Conservation (phyloP, 2,329 filamentous ascomycete species). For the Exophiala oligosperma region DNA sequence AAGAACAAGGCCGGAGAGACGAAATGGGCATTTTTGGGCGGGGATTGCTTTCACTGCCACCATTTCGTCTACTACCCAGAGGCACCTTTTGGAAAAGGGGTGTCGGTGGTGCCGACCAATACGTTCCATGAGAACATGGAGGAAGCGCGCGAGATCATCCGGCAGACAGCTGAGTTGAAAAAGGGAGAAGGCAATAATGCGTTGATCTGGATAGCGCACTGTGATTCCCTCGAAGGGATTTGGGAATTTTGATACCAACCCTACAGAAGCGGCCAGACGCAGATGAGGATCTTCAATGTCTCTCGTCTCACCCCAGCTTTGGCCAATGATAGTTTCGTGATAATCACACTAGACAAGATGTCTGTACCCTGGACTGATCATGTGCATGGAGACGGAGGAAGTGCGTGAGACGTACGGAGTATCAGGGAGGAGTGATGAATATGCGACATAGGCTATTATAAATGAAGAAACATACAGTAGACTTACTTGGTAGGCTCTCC, state of each 20-base stretch:
- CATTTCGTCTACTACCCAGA: constrained; percentile 1
- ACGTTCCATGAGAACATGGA: constrained; percentile 4
- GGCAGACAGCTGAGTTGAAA: constrained; percentile 1
- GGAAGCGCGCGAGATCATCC: constrained; percentile 3
- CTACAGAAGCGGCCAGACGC: no score
- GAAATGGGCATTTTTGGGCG: constrained; percentile 1
- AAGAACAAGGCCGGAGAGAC: neutral
- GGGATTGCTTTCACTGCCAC: constrained; percentile 1
- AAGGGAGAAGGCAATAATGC: neutral
- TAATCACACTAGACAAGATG: no score
- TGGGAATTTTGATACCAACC: neutral
- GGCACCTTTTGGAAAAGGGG: neutral
- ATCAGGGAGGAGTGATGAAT: no score
- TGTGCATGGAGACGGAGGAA: no score
- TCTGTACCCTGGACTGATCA: no score
- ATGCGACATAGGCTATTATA: no score
- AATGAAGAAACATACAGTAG: no score
- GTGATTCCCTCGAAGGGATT: neutral
- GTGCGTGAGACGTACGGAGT: no score
- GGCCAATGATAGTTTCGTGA: no score
- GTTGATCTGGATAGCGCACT: neutral
- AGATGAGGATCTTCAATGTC: no score
- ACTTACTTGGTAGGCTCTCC: no score
- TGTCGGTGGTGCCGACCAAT: constrained; percentile 1
- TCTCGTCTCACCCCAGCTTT: no score